Evolutionary conservation across 78 protist genomes (phyloP).

Genomic region (Tieghemostelium lacteum): DNA sequence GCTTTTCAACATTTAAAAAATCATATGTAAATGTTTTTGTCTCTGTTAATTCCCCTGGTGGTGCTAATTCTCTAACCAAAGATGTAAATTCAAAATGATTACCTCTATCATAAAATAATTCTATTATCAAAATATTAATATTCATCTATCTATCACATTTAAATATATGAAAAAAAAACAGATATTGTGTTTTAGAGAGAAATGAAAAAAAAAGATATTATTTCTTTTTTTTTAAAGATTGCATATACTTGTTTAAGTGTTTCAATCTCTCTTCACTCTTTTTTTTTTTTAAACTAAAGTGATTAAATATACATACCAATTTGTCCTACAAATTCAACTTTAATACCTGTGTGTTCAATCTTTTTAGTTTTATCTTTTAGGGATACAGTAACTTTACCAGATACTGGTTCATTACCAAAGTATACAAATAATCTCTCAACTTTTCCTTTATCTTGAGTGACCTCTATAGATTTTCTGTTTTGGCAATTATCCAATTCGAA

Average conservation of each 20-base stretch:
- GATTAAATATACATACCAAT: slow-evolving; percentile 60
- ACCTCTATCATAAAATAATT: slow-evolving; percentile 88
- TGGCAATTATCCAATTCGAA: slow-evolving; percentile 62
- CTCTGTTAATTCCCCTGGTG: slow-evolving; percentile 88
- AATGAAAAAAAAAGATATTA: too few relatives aligned
- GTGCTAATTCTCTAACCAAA: slow-evolving; percentile 89
- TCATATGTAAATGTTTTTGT: slow-evolving; percentile 61
- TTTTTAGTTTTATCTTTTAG: slow-evolving; percentile 63
- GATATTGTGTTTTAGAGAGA: not conserved
- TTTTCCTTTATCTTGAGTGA: slow-evolving; percentile 72
- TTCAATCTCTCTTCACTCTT: too few relatives aligned
- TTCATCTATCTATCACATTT: too few relatives aligned
- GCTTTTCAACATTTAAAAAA: slow-evolving; percentile 87
- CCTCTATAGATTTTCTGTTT: slow-evolving; percentile 68
- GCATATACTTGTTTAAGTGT: too few relatives aligned
- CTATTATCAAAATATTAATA: too few relatives aligned
- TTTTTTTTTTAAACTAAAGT: too few relatives aligned
- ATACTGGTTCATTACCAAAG: slow-evolving; percentile 79
- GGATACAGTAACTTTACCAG: slow-evolving; percentile 67
- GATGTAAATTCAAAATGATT: slow-evolving; percentile 88
- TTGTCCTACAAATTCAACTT: slow-evolving; percentile 94
- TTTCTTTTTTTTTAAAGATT: too few relatives aligned
- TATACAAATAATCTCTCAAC: slow-evolving; percentile 70
- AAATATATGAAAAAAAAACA: too few relatives aligned
- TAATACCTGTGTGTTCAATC: slow-evolving; percentile 94